Percentiles rank a stretch among this genome's conserved stretches.
Conservation (phyloP, 2,329 filamentous ascomycete genomes). For the Coleophoma crateriformis region DNA sequence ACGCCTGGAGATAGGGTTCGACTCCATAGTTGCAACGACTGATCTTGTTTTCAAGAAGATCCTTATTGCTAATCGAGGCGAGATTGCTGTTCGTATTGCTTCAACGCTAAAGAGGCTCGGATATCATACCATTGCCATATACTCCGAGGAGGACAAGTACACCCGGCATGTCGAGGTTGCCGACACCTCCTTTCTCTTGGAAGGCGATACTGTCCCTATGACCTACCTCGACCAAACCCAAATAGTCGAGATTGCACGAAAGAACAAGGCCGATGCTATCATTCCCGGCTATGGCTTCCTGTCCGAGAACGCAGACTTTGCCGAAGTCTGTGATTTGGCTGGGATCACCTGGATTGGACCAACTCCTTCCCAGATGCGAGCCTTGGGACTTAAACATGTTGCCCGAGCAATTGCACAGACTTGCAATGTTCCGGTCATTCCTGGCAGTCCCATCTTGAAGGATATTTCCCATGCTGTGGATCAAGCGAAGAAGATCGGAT, state of each 20-base stretch:
- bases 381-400: constrained; percentile 32
- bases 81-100: constrained; percentile 54
- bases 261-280: constrained; percentile 50
- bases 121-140: constrained; percentile 18
- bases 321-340: constrained; percentile 41
- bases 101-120: constrained; percentile 47
- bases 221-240: constrained; percentile 43
- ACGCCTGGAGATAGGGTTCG: background rate
- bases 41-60: constrained; percentile 4
- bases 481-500: constrained; percentile 25
- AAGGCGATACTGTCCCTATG: constrained; percentile 37
- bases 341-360: constrained; percentile 57
- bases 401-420: constrained; percentile 28
- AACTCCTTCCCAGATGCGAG: constrained; percentile 34
- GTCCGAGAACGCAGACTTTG: constrained; percentile 58
- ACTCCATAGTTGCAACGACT: background rate
- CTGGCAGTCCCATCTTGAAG: constrained; percentile 25
- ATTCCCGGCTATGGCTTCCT: constrained; percentile 65
- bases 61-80: constrained; percentile 36
- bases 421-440: constrained; percentile 27
- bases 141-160: constrained; percentile 7
- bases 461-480: constrained; percentile 21
- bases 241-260: constrained; percentile 38
- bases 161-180: background rate
- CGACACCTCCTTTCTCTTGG: background rate